Percentiles rank a stretch among this genome's conserved stretches.
Conservation (phyloP, 805 yeast genomes). For the Candida lessepsii region DNA sequence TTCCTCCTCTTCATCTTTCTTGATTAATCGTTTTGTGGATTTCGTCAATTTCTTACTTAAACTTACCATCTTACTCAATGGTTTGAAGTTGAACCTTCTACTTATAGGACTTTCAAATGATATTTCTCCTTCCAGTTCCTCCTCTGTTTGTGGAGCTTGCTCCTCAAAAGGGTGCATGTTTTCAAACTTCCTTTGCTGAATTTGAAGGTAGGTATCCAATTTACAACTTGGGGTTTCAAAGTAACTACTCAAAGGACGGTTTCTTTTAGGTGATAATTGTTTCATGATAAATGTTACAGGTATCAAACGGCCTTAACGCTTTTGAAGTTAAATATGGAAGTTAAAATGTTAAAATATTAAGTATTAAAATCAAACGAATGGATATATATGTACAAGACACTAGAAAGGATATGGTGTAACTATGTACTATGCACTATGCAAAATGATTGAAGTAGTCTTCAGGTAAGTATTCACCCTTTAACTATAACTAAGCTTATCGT, state of each 20-base stretch:
- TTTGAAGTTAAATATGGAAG: too few relatives aligned
- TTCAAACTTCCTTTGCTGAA: constrained; percentile 9
- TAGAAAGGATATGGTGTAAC: too few relatives aligned
- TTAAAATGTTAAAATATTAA: too few relatives aligned
- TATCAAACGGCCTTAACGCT: too few relatives aligned
- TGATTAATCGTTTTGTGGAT: constrained; percentile 18
- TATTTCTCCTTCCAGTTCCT: constrained; percentile 4
- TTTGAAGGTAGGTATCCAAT: constrained; percentile 10
- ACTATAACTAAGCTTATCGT: constrained; percentile 1
- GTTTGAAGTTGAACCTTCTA: constrained; percentile 19
- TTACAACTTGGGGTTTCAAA: constrained; percentile 40
- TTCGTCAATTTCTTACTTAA: constrained; percentile 19
- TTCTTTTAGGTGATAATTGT: constrained; percentile 15
- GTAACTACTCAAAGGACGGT: constrained; percentile 35
- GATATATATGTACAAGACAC: background rate
- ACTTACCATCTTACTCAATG: constrained; percentile 21
- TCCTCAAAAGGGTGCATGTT: constrained; percentile 3
- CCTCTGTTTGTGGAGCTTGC: background rate
- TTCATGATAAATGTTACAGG: too few relatives aligned
- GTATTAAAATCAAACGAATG: background rate
- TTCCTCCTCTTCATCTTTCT: constrained; percentile 17
- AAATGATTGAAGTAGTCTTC: background rate
- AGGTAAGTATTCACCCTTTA: background rate
- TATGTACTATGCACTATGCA: constrained; percentile 3
- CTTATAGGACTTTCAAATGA: constrained; percentile 8